Percentiles rank a stretch among this genome's conserved stretches.
Evolutionary conservation across 2,329 filamentous ascomycete species (phyloP).

Genomic region (Hypoxylon sp.): DNA sequence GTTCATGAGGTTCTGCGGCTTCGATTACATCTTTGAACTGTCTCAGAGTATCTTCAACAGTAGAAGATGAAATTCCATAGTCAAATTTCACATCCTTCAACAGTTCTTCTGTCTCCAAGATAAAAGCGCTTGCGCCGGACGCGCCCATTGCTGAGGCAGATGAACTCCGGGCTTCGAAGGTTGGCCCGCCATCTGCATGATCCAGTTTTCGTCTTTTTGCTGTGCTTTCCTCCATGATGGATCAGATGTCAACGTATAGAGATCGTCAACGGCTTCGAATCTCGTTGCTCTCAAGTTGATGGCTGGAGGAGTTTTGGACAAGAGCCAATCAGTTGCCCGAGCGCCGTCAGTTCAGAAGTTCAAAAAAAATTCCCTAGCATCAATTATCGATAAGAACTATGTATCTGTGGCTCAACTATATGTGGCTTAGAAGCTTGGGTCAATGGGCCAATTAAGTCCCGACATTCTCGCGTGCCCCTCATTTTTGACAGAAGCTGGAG

Average conservation of each 20-base stretch:
- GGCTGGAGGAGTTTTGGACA: not conserved
- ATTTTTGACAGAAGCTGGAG: constrained; percentile 14
- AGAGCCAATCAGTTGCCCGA: not conserved
- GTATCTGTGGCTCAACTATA: constrained; percentile 11
- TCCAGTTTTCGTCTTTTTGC: constrained; percentile 63
- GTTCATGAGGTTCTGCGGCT: constrained; percentile 61
- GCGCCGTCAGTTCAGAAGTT: not conserved
- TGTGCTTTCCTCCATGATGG: constrained; percentile 59
- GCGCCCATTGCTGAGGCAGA: constrained; percentile 57
- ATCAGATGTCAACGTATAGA: constrained; percentile 1
- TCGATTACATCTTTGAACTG: constrained; percentile 67
- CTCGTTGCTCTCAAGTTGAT: not conserved
- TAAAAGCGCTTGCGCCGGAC: constrained; percentile 63
- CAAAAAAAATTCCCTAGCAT: constrained; percentile 27
- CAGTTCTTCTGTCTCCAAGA: constrained; percentile 71
- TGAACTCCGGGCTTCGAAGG: constrained; percentile 57
- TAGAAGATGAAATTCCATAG: constrained; percentile 62
- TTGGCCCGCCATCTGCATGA: constrained; percentile 53
- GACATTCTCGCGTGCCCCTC: constrained; percentile 12
- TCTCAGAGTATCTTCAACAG: constrained; percentile 63
- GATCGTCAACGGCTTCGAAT: not conserved
- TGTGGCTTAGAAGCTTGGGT: constrained; percentile 3
- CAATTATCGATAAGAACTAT: constrained; percentile 38
- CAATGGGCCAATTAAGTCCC: not conserved
- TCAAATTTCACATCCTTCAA: constrained; percentile 67